Base-by-base conservation (phyloP, 371 early-diverging fungal genomes). In the Apophysomyces sp. region DNA sequence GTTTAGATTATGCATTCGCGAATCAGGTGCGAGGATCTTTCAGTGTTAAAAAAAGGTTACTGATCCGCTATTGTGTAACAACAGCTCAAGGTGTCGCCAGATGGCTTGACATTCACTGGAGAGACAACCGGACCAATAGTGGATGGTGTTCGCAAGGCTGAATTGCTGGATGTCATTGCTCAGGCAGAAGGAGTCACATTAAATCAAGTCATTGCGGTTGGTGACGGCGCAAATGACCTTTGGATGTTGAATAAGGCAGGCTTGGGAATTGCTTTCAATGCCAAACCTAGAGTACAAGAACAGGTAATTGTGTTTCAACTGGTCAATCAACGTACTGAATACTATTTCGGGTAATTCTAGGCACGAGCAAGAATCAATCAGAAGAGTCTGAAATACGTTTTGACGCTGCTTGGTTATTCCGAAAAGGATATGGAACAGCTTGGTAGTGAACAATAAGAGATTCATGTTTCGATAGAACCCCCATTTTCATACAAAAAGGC, bases 181-280 rank as follows among this genome's bases (percentile, higher is more conserved):
- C 96, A 97, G 65, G 91, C 95, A 2, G 96, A 96, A 67, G 85
- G 87, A 6, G 88, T 97, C 13, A 80, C 87, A 1, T 74, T 76
- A 24, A 92, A 95, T 54, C 96, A 94, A 82, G 95, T 98, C 12
- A 89, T 99, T 65, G 97, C 98, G 7, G 95, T 99, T 1, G 99
- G 99, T 29, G 99, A 99, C 76, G 99, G 99, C 39, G 99, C 99
- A 28, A 99, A 99, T 72, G 99, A 99, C 76, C 74, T 99, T 60
- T 86, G 88, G 76, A 99, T 99, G 99, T 73, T 99, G 54, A 92
- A 88, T 44, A 92, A 90, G 68, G 95, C 99, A 44, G 95, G 99
- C 59, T 77, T 99, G 11, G 99, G 99, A 4, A 95, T 99, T 65
- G 99, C 99, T 0, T 99, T 98, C 69, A 97, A 98, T 68, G 99